These are phyloP conservation scores for Somion occarium DNA, from an alignment of 1,284 basidiomycete genomes.

Conservation along the genomic window DNA sequence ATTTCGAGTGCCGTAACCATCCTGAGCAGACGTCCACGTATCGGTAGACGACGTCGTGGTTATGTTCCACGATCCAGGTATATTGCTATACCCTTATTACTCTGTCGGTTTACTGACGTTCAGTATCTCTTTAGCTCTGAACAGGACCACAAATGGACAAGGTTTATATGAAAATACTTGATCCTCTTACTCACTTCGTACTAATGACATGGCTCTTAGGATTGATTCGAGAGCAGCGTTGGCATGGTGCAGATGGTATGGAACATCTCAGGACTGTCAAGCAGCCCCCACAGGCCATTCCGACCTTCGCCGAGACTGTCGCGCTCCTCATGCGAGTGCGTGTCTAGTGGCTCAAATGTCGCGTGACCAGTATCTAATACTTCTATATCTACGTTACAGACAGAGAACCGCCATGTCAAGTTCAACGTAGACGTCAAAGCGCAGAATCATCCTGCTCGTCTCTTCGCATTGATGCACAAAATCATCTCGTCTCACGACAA, in stretches of 20 bases:
- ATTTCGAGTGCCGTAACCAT: slow-evolving; percentile 40
- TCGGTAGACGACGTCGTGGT: slow-evolving; percentile 86
- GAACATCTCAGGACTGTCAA: slow-evolving; percentile 81
- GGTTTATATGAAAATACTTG: slow-evolving; percentile 33
- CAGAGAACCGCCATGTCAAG: slow-evolving; percentile 80
- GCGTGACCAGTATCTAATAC: background rate
- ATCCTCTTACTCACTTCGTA: background rate
- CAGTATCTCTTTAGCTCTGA: slow-evolving; percentile 41
- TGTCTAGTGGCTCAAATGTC: slow-evolving; percentile 5
- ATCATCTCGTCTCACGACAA: slow-evolving; percentile 68
- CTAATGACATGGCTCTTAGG: slow-evolving; percentile 33
- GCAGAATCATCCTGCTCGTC: slow-evolving; percentile 83
- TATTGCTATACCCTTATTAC: slow-evolving; percentile 23
- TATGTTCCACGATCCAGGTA: slow-evolving; percentile 94
- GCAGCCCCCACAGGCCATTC: slow-evolving; percentile 81
- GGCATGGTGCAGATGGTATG: slow-evolving; percentile 74
- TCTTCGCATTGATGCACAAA: slow-evolving; percentile 84
- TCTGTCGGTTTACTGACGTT: background rate
- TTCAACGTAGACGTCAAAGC: slow-evolving; percentile 95
- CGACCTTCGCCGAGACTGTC: slow-evolving; percentile 82
- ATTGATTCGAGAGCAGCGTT: slow-evolving; percentile 60
- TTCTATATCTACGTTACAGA: slow-evolving; percentile 35
- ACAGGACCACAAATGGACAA: slow-evolving; percentile 66
- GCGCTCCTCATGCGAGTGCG: slow-evolving; percentile 74
- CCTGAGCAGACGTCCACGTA: slow-evolving; percentile 85